A percentile compares a stretch with the other conserved stretches of the same genome.
Evolutionary conservation across 768 basidiomycete species (phyloP).

Genomic region (Saitozyma sp.): DNA sequence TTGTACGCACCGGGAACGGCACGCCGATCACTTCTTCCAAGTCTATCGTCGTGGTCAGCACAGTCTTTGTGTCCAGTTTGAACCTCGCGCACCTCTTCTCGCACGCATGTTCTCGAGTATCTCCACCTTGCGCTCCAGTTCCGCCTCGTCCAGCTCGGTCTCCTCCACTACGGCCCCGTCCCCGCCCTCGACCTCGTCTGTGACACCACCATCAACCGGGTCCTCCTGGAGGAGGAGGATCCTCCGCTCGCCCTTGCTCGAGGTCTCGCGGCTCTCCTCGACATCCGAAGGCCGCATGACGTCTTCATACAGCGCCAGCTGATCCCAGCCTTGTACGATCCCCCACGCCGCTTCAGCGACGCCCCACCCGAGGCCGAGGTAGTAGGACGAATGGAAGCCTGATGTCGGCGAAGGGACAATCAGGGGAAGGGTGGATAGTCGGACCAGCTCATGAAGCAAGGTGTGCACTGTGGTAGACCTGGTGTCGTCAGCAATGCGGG

Average conservation of each 20-base stretch:
- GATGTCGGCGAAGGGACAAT: conserved; percentile 37
- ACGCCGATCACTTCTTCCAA: conserved; percentile 48
- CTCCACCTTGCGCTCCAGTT: conserved; percentile 47
- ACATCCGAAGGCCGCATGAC: conserved; percentile 29
- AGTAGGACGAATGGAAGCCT: conserved; percentile 48
- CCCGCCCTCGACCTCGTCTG: not conserved
- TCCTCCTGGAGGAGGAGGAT: conserved; percentile 4
- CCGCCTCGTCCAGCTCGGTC: conserved; percentile 36
- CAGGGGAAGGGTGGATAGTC: conserved; percentile 39
- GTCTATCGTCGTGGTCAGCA: conserved; percentile 25
- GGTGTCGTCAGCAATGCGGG: conserved; percentile 5
- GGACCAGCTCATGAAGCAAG: conserved; percentile 41
- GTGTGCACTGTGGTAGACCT: conserved; percentile 46
- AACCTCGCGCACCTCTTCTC: conserved; percentile 37
- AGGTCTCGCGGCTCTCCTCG: conserved; percentile 1
- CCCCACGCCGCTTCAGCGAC: conserved; percentile 49
- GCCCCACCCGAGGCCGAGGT: conserved; percentile 51
- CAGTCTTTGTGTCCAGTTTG: too few species aligned
- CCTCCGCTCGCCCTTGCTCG: not conserved
- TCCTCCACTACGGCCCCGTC: conserved; percentile 2
- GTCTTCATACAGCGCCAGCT: conserved; percentile 45
- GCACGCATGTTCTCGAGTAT: conserved; percentile 45
- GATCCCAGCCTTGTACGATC: conserved; percentile 47
- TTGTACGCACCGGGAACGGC: conserved; percentile 45
- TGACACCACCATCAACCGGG: too few species aligned